phyloP scores from a whole-genome alignment of 1,139 yeast species.

The Saccharomycopsis crataegensis region DNA sequence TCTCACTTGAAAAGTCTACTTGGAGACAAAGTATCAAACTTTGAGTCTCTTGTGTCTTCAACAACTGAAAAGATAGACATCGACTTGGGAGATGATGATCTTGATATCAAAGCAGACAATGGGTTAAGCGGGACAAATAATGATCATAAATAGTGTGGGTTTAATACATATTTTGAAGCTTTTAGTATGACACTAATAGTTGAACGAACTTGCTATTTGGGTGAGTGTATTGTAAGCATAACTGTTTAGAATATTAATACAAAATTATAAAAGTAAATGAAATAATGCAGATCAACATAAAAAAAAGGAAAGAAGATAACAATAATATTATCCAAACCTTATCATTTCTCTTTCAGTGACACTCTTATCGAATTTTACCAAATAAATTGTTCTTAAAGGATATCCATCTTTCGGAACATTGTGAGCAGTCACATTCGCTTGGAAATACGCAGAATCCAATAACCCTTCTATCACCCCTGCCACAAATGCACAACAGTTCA shows the following conservation, averaged over 20 bases:
- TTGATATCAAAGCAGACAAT: too few species aligned
- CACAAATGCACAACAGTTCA: slow-evolving; percentile 77
- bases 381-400: slow-evolving; percentile 74
- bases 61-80: slow-evolving; percentile 13
- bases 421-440: slow-evolving; percentile 85
- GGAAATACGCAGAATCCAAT: slow-evolving; percentile 70
- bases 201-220: too few species aligned
- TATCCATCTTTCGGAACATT: slow-evolving; percentile 57
- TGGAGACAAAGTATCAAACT: slow-evolving; percentile 12
- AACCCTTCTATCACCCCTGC: slow-evolving; percentile 94
- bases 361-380: slow-evolving; percentile 64
- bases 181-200: neutral
- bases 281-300: too few species aligned
- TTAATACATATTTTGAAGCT: too few species aligned
- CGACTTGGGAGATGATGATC: neutral
- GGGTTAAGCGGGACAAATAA: too few species aligned
- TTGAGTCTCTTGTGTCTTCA: slow-evolving; percentile 11
- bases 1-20: slow-evolving; percentile 13
- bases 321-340: slow-evolving; percentile 22
- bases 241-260: too few species aligned
- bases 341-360: slow-evolving; percentile 47
- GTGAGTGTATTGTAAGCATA: too few species aligned
- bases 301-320: too few species aligned
- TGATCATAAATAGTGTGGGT: too few species aligned
- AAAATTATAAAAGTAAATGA: too few species aligned